These are phyloP conservation scores for Heimioporus sp. DNA, from an alignment of 768 basidiomycete species.

Conservation along the genomic window DNA sequence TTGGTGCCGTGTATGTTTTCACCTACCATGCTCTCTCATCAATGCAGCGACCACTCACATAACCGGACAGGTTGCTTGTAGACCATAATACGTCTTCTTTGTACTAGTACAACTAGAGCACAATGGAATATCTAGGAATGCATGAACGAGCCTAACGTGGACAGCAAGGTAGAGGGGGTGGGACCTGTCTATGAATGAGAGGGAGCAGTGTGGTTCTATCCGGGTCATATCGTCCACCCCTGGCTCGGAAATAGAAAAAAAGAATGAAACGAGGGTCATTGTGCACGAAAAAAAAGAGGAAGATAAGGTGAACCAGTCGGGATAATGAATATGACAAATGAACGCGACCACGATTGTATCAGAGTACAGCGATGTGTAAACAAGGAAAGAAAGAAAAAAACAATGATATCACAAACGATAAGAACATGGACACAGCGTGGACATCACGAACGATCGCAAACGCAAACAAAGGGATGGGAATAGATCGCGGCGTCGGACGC, in stretches of 20 bases:
- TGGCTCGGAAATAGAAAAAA: not conserved
- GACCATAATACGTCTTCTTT: not conserved
- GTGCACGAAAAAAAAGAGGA: not conserved
- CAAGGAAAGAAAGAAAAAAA: not conserved
- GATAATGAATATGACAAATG: not conserved
- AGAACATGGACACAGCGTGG: not conserved
- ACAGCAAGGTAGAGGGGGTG: not conserved
- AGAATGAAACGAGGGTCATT: not conserved
- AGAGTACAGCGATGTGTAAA: slow-evolving; percentile 15
- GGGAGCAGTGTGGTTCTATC: slow-evolving; percentile 14
- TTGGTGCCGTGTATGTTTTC: slow-evolving; percentile 8
- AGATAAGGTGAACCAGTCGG: not conserved
- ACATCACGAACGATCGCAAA: not conserved
- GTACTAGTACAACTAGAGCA: slow-evolving; percentile 20
- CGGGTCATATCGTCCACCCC: slow-evolving; percentile 15
- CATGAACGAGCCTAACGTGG: slow-evolving; percentile 4
- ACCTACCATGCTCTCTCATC: not conserved
- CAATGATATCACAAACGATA: slow-evolving; percentile 11
- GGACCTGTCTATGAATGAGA: slow-evolving; percentile 5
- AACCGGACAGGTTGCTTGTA: not conserved
- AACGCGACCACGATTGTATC: slow-evolving; percentile 11
- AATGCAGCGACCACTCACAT: not conserved
- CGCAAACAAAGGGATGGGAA: not conserved
- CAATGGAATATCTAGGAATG: slow-evolving; percentile 1
- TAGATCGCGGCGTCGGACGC: not conserved